Evolutionary conservation across 768 basidiomycete species (phyloP).

Genomic region (Russula emetica): DNA sequence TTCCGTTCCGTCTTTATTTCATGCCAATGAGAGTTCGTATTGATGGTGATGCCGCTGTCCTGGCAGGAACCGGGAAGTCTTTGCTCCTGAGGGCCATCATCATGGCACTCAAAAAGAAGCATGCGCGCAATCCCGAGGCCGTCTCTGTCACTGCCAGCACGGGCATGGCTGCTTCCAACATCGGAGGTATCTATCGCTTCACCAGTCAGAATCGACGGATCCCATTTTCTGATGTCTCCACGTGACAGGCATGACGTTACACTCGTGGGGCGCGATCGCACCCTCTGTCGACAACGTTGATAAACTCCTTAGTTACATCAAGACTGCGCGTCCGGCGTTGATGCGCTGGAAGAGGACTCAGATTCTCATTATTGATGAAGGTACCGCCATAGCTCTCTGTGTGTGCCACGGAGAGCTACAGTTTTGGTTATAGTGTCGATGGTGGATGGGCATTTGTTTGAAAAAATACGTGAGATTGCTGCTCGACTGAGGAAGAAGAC

Average conservation of each 20-base stretch:
- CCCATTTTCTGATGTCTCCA: conserved; percentile 17
- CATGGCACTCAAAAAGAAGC: conserved; percentile 45
- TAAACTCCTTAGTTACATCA: conserved; percentile 47
- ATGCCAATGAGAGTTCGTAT: not conserved
- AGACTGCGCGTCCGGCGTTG: conserved; percentile 49
- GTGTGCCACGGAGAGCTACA: too few relatives aligned
- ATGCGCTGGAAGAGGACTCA: conserved; percentile 55
- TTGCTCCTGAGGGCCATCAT: conserved; percentile 57
- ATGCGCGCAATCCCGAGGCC: conserved; percentile 40
- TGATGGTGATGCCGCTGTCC: not conserved
- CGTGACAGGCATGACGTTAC: conserved; percentile 50
- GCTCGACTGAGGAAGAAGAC: conserved; percentile 47
- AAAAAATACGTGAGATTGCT: conserved; percentile 54
- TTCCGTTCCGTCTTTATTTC: not conserved
- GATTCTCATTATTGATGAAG: conserved; percentile 63
- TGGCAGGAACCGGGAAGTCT: conserved; percentile 62
- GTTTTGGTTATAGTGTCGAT: conserved; percentile 51
- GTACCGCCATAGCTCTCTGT: conserved; percentile 35
- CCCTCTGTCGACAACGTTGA: conserved; percentile 45
- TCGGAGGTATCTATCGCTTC: conserved; percentile 44
- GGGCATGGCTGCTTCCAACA: conserved; percentile 65
- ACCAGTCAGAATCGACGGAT: conserved; percentile 23
- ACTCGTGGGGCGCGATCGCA: conserved; percentile 58
- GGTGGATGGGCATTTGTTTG: conserved; percentile 60
- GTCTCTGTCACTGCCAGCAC: conserved; percentile 59